phyloP scores from a whole-genome alignment of 1,139 yeast genomes.

The Diutina scorzettiae region DNA sequence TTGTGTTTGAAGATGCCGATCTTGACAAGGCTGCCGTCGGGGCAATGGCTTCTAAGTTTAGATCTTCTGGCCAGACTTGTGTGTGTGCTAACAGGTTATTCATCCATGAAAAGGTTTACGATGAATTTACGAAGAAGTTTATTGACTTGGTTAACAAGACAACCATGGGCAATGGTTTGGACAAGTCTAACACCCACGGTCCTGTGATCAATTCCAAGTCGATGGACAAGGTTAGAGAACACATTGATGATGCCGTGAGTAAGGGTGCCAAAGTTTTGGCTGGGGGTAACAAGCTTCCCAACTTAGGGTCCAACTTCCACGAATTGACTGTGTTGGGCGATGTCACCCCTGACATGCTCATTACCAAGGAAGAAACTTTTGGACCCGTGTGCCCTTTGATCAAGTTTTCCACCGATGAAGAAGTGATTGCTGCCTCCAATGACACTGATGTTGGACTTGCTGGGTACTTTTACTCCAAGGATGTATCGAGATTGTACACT shows the following conservation, averaged over 20 bases:
- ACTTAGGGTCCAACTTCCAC: constrained; percentile 66
- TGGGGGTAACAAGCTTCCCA: constrained; percentile 55
- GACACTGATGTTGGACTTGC: constrained; percentile 64
- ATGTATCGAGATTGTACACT: constrained; percentile 48
- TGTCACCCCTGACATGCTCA: constrained; percentile 52
- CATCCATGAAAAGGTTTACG: constrained; percentile 52
- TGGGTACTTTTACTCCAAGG: constrained; percentile 64
- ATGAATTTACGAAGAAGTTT: constrained; percentile 36
- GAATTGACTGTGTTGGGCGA: constrained; percentile 62
- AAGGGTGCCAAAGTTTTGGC: constrained; percentile 41
- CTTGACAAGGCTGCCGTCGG: constrained; percentile 53
- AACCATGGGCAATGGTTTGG: constrained; percentile 66
- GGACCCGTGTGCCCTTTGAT: constrained; percentile 83
- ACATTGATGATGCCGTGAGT: constrained; percentile 60
- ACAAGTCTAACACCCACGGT: constrained; percentile 60
- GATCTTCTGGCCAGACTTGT: constrained; percentile 56
- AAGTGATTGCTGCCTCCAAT: constrained; percentile 61
- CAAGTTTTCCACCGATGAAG: constrained; percentile 51
- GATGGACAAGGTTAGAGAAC: constrained; percentile 54
- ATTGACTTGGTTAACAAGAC: constrained; percentile 26
- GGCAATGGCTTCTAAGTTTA: constrained; percentile 11
- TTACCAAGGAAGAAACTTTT: constrained; percentile 70
- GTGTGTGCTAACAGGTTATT: constrained; percentile 71
- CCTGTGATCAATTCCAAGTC: constrained; percentile 65
- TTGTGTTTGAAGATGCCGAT: constrained; percentile 78